Conservation (phyloP, 805 yeast species). For the Candida piceae region DNA sequence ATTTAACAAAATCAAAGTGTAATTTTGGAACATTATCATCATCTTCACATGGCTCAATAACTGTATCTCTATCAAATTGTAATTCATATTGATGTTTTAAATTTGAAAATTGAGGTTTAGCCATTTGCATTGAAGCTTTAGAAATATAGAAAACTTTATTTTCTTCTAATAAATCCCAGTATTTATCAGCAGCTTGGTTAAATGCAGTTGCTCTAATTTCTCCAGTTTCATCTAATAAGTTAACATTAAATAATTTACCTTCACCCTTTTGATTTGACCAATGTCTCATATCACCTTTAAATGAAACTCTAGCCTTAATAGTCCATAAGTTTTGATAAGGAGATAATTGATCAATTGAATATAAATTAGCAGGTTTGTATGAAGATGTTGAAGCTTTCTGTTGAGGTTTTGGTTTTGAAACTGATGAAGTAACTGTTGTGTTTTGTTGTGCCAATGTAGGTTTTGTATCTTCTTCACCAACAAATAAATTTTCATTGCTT, state of each 20-base stretch:
- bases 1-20: constrained; percentile 67
- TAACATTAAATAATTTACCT: constrained; percentile 85
- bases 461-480: constrained; percentile 11
- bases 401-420: constrained; percentile 11
- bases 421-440: no score
- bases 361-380: constrained; percentile 41
- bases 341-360: constrained; percentile 80
- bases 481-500: constrained; percentile 36
- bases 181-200: constrained; percentile 78
- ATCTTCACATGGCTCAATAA: constrained; percentile 58
- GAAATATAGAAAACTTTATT: constrained; percentile 85
- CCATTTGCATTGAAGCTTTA: constrained; percentile 72
- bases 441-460: no score
- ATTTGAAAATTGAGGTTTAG: constrained; percentile 82
- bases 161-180: constrained; percentile 71
- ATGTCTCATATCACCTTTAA: constrained; percentile 80
- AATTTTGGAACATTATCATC: constrained; percentile 70
- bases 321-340: constrained; percentile 92
- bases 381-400: no score
- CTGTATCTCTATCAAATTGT: constrained; percentile 71
- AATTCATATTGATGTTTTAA: constrained; percentile 87
- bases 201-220: constrained; percentile 96
- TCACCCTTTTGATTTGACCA: constrained; percentile 85
- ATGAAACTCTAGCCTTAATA: constrained; percentile 86
- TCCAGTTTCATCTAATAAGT: constrained; percentile 88